These are phyloP conservation scores for Tothia fuscella DNA, from an alignment of 2,329 filamentous ascomycete species.

Conservation along the genomic window DNA sequence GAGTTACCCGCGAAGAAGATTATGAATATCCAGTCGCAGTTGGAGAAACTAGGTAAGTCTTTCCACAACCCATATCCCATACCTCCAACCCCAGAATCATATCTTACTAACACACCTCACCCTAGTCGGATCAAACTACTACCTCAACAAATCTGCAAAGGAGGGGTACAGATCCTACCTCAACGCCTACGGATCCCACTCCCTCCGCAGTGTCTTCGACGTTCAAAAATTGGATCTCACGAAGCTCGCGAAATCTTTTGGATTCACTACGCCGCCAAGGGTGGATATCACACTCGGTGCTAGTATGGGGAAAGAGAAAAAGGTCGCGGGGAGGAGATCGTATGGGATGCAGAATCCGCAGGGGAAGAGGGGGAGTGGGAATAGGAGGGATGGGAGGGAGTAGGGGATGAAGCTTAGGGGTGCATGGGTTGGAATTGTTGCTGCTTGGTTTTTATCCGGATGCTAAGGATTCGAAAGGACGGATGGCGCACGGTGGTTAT, in stretches of 20 bases:
- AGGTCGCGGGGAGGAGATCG: slow-evolving; percentile 47
- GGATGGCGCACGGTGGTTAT: no score
- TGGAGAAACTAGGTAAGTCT: slow-evolving; percentile 96
- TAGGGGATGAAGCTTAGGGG: no score
- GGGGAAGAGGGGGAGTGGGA: slow-evolving; percentile 42
- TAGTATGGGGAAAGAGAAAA: slow-evolving; percentile 63
- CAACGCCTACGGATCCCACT: slow-evolving; percentile 86
- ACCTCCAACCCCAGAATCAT: no score
- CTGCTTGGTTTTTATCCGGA: no score
- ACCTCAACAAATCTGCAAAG: slow-evolving; percentile 76
- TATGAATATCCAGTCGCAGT: slow-evolving; percentile 58
- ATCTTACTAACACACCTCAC: no score
- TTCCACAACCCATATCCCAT: no score
- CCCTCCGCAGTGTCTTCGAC: slow-evolving; percentile 71
- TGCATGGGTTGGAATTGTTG: no score
- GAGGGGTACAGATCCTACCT: slow-evolving; percentile 79
- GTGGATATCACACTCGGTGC: slow-evolving; percentile 70
- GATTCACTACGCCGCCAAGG: slow-evolving; percentile 63
- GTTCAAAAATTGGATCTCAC: slow-evolving; percentile 70
- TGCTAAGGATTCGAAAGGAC: no score
- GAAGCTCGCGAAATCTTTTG: slow-evolving; percentile 76
- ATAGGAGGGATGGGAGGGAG: slow-evolving; percentile 20
- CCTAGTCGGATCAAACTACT: slow-evolving; percentile 92
- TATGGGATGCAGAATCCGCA: slow-evolving; percentile 73
- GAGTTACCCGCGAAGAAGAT: slow-evolving; percentile 91